Base-by-base conservation (phyloP, 1,284 basidiomycete species). In the Gomphus sp. region DNA sequence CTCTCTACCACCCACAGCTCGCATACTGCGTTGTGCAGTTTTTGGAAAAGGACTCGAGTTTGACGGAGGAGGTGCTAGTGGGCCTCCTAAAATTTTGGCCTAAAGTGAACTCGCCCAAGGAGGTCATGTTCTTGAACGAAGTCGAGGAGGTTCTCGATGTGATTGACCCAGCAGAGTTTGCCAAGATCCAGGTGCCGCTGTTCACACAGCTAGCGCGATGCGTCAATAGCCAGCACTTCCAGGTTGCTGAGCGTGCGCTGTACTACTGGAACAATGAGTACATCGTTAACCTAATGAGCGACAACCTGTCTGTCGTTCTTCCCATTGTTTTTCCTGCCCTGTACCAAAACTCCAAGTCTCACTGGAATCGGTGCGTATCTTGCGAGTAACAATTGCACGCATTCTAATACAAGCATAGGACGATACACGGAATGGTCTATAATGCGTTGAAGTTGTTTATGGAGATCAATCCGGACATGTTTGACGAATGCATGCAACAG, bases 211-310 rank as follows among this genome's bases (percentile, higher is more conserved):
- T 99, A 31, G 89, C 94, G 44, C 82, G 93, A 62, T 99, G 97
- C 76, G 95, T 99, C 81, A 98, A 97, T 73, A 95, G 92, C 67
- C 97, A 99, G 71, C 97, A 99, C 74, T 99, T 99, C 84, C 95
- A 99, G 74, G 94, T 98, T 25, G 94, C 94, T 14, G 94, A 98
- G 72, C 83, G 94, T 43, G 93, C 94, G 4, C 73, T 97, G 61
- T 81, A 96, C 66, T 97, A 96, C 72, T 98, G 94, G 94, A 97
- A 99, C 76, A 99, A 99, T 74, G 97, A 99, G 76, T 99, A 99
- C 74, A 95, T 99, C 65, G 93, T 99, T 68, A 99, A 98, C 72
- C 82, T 99, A 56, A 99, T 99, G 89, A 93, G 93, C 71, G 94
- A 98, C 70, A 98, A 99, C 70, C 81, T 99, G 64, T 76, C 85